Base-by-base conservation (phyloP, 139 green algal species). In the Yamagishiella unicocca region DNA sequence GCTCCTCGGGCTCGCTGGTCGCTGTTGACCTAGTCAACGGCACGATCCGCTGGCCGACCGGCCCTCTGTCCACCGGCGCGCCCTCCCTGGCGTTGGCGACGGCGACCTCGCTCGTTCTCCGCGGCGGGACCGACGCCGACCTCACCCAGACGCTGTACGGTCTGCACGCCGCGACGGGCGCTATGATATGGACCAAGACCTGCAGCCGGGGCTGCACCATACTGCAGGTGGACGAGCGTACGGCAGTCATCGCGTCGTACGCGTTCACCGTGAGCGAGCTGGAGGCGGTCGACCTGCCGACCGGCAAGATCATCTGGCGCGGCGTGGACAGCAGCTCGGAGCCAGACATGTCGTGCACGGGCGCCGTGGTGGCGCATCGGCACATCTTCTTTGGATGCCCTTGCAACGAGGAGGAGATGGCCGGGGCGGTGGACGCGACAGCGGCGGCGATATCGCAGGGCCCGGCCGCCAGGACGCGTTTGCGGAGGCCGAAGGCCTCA, bases 181-280 rank as follows among this genome's bases (percentile, higher is more conserved):
- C 82, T 2, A 31, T 87, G 82, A 24, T 87, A 14, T 87, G 82
- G 82, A 80, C 64, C 35, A 80, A 79, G 67, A 54, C 42, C 67
- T 87, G 82, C 66, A 64, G 27, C 46, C 6, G n/a, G 4, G 82
- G 82, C 46, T 87, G 82, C 25, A 12, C 33, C 19, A 46, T 87
- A 50, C 9, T 87, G 46, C 67, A 58, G 82, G 46, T 80, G 82
- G 67, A 70, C 46, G 67, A 70, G 22, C 50, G 24, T 31, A 80
- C 50, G 46, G 82, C 66, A 10, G 10, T 87, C 5, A 43, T 87
- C 24, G 45, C 45, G 19, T 86, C 80, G 42, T 79, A 45, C 35
- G 35, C 40, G 1, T 79, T 80, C 50, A 81, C 35, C 6, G 35
- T 72, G 3, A 81, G 46, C 46, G 67, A 79, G 67, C 25, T 80